phyloP scores from a whole-genome alignment of 2,329 filamentous ascomycete genomes.

The Helminthosporium solani region DNA sequence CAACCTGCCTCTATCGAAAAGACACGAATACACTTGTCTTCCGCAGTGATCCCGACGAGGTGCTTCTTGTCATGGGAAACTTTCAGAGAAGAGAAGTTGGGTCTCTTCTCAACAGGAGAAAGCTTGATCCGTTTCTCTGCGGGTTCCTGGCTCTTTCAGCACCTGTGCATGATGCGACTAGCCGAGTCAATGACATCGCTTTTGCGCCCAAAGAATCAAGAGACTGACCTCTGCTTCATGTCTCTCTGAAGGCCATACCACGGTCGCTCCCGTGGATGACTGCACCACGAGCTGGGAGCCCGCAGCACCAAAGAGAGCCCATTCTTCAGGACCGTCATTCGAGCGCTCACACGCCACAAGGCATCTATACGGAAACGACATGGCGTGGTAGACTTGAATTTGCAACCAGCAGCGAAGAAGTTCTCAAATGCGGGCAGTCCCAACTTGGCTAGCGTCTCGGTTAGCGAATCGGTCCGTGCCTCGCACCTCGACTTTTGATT shows the following conservation, averaged over 20 bases:
- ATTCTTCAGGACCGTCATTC: slow-evolving; percentile 16
- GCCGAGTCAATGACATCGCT: neutral
- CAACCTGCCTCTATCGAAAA: slow-evolving; percentile 67
- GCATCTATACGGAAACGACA: slow-evolving; percentile 46
- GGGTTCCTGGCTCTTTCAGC: slow-evolving; percentile 27
- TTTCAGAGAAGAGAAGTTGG: slow-evolving; percentile 69
- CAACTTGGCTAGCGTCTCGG: slow-evolving; percentile 6
- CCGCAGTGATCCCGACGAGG: slow-evolving; percentile 76
- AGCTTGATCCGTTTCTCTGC: slow-evolving; percentile 47
- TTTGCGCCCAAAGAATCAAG: neutral
- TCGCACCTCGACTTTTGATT: slow-evolving; percentile 22
- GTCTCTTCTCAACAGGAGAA: slow-evolving; percentile 41
- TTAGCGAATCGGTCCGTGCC: slow-evolving; percentile 8
- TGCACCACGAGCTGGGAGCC: slow-evolving; percentile 66
- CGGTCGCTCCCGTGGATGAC: slow-evolving; percentile 31
- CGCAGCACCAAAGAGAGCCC: slow-evolving; percentile 70
- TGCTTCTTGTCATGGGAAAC: slow-evolving; percentile 65
- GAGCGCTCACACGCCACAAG: slow-evolving; percentile 27
- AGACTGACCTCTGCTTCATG: slow-evolving; percentile 26
- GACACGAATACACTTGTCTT: slow-evolving; percentile 88
- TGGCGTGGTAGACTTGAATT: slow-evolving; percentile 12
- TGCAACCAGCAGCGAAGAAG: slow-evolving; percentile 1
- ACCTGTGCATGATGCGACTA: neutral
- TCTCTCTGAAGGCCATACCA: slow-evolving; percentile 31
- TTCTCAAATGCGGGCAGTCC: slow-evolving; percentile 4